Percentiles rank a stretch among this genome's conserved stretches.
Conservation (phyloP, 2,329 filamentous ascomycete species). For the Pseudopithomyces maydicus region DNA sequence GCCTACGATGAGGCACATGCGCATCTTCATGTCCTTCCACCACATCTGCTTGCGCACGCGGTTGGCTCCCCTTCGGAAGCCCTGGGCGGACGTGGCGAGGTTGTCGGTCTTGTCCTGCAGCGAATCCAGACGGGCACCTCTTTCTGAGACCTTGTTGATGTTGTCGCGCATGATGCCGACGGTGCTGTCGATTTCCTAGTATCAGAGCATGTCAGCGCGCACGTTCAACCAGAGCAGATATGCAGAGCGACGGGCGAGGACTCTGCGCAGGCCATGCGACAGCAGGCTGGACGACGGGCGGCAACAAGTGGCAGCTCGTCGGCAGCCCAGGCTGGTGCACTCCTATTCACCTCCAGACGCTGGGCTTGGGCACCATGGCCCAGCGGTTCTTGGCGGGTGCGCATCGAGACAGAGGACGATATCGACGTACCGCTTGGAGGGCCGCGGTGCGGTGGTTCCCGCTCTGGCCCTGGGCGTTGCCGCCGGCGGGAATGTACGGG, state of each 20-base stretch:
- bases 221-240: background rate
- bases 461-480: constrained; percentile 52
- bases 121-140: constrained; percentile 85
- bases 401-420: background rate
- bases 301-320: constrained; percentile 5
- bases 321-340: constrained; percentile 6
- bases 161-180: constrained; percentile 96
- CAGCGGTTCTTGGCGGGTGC: background rate
- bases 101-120: constrained; percentile 95
- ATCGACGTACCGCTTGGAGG: constrained; percentile 74
- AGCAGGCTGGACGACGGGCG: background rate
- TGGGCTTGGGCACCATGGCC: background rate
- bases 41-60: constrained; percentile 93
- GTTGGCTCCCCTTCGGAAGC: constrained; percentile 96
- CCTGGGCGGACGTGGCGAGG: constrained; percentile 88
- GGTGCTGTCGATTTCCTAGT: constrained; percentile 96
- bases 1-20: constrained; percentile 90
- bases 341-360: constrained; percentile 9
- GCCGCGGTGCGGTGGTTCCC: constrained; percentile 72
- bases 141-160: constrained; percentile 94
- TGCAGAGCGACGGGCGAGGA: background rate
- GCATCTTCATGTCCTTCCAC: constrained; percentile 99
- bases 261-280: background rate
- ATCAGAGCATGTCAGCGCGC: constrained; percentile 16
- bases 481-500: constrained; percentile 81